Evolutionary conservation across 2,329 filamentous ascomycete species (phyloP).

Genomic region (Lizonia empirigonia): DNA sequence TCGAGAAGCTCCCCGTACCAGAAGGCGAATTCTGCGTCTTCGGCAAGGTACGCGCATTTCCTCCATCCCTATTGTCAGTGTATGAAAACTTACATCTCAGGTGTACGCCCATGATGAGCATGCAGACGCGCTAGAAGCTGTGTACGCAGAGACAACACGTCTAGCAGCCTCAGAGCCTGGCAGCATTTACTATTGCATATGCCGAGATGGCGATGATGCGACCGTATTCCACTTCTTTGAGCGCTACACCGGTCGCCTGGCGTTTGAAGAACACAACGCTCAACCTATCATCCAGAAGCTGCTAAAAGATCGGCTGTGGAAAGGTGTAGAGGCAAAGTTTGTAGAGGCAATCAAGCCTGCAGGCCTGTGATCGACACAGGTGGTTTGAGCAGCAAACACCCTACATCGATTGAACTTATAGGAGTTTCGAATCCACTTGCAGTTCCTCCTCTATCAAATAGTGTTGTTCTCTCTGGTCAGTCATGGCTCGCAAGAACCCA

Average conservation of each 20-base stretch:
- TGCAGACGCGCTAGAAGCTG: constrained; percentile 11
- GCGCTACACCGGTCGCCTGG: constrained; percentile 6
- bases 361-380: background rate
- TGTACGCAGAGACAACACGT: constrained; percentile 11
- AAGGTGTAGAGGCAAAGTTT: constrained; percentile 11
- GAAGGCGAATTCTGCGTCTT: constrained; percentile 16
- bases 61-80: accelerated
- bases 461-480: no score
- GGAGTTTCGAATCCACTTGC: no score
- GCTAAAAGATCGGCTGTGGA: constrained; percentile 1
- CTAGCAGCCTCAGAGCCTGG: constrained; percentile 10
- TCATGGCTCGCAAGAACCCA: no score
- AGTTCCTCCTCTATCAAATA: no score
- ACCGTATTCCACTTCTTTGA: constrained; percentile 13
- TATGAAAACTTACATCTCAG: background rate
- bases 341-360: constrained; percentile 13
- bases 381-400: background rate
- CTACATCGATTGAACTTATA: no score
- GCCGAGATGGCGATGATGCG: constrained; percentile 7
- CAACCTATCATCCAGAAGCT: constrained; percentile 11
- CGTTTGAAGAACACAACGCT: constrained; percentile 10
- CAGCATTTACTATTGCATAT: constrained; percentile 13
- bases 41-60: constrained; percentile 3
- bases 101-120: constrained; percentile 11
- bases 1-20: constrained; percentile 3